Evolutionary conservation across 129 eudicot species (phyloP).

Genomic region (Ambrosia artemisiifolia): DNA sequence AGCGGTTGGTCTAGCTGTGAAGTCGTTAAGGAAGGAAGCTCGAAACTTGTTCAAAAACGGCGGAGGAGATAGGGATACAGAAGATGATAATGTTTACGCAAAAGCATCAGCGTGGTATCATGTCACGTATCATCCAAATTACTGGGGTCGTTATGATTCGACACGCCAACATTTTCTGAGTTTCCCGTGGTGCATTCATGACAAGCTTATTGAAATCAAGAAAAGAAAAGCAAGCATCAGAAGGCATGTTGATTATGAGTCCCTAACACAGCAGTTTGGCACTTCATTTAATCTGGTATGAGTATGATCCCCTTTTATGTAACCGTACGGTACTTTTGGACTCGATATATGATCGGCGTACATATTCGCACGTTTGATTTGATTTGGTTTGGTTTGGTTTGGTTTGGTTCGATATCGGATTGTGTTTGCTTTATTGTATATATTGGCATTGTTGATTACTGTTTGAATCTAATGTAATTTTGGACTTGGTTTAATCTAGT

Average conservation of each 20-base stretch:
- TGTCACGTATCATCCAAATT: slow-evolving; percentile 65
- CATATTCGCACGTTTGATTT: not conserved
- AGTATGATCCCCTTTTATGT: not conserved
- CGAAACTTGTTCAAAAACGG: slow-evolving; percentile 55
- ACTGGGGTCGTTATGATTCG: slow-evolving; percentile 59
- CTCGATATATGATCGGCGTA: not conserved
- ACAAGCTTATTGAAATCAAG: slow-evolving; percentile 68
- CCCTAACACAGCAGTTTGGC: slow-evolving; percentile 22
- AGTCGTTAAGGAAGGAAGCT: slow-evolving; percentile 72
- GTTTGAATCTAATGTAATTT: not conserved
- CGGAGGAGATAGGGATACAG: slow-evolving; percentile 26
- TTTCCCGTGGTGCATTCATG: slow-evolving; percentile 85
- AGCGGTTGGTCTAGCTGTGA: slow-evolving; percentile 62
- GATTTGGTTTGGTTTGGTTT: not conserved
- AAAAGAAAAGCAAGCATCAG: slow-evolving; percentile 21
- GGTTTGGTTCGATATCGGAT: not conserved
- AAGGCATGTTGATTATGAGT: slow-evolving; percentile 14
- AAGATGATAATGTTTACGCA: slow-evolving; percentile 39
- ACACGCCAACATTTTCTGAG: slow-evolving; percentile 62
- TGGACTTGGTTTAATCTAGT: slow-evolving; percentile 9
- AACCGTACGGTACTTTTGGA: not conserved
- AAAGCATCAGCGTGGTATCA: slow-evolving; percentile 92
- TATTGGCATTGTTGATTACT: not conserved
- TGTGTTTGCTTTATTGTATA: slow-evolving; percentile 1
- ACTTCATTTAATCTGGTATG: slow-evolving; percentile 28